Base-by-base conservation (phyloP, 2,329 filamentous ascomycete species). In the Arachnopeziza araneosa region DNA sequence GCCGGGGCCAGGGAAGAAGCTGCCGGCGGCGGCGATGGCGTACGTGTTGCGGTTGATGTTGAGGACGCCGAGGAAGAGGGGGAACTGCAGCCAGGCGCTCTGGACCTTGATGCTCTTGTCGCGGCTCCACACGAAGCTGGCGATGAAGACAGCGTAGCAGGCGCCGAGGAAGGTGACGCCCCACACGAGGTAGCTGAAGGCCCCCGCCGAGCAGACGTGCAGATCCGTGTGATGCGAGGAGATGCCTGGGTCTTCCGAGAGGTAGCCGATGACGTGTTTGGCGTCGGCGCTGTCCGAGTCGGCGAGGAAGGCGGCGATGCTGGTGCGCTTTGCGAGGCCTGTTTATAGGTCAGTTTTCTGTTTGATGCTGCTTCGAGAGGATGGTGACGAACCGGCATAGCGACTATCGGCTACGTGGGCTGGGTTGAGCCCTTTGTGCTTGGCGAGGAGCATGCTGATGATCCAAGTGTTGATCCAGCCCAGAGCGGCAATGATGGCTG, bases 1-100 rank as follows among this genome's bases (percentile, higher is more conserved):
- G 3, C 36, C 54, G 6, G 5, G n/a, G 12, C 54, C 54, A 6
- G 54, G 54, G 22, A 24, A 32, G 23, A 56, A 50, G 24, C 19
- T 6, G 9, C 54, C 54, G 2, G 22, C 26, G 5, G 49, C 54
- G 2, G 36, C 54, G 12, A 56, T 24, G 6, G 54, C 32, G n/a
- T 26, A 56, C 5, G 54, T 56, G 7, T 44, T 44, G 14, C 54
- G 54, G 24, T 56, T 56, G 5, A 56, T 56, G 22, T 56, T 56
- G 8, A 56, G 26, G 24, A 56, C 54, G 19, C n/a, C 54, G 6
- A 56, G 36, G 4, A 50, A 21, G 23, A 50, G 36, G 10, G 32
- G 49, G 24, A 50, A 56, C 19, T 53, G 52, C 7, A 53, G 8
- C 19, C 30, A 53, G 2, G 52, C n/a, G 30, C 23, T 26, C 17